phyloP scores from a whole-genome alignment of 768 basidiomycete genomes.

The Galerina marginata region DNA sequence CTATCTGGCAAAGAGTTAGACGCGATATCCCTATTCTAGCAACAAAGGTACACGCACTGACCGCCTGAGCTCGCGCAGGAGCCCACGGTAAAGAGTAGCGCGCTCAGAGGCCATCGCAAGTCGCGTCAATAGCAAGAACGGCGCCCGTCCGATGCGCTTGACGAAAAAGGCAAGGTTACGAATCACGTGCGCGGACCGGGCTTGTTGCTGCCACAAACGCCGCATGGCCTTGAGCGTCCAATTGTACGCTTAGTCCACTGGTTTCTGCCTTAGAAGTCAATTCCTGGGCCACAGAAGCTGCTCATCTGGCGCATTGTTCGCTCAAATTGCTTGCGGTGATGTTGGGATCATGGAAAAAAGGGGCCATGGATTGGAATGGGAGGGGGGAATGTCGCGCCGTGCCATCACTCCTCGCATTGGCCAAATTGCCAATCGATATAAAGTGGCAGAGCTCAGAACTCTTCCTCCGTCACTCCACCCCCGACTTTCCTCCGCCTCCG shows the following conservation, averaged over 20 bases:
- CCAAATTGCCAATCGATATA: constrained; percentile 19
- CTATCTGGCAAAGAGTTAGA: constrained; percentile 16
- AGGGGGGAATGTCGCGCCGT: background rate
- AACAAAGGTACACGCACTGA: constrained; percentile 43
- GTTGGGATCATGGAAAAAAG: background rate
- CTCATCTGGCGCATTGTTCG: too few species aligned
- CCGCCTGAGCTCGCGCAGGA: constrained; percentile 59
- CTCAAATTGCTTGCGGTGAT: too few species aligned
- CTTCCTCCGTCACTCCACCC: background rate
- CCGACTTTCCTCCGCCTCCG: background rate
- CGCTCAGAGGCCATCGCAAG: constrained; percentile 36
- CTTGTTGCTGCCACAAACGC: too few species aligned
- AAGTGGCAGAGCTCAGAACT: constrained; percentile 7
- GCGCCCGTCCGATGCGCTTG: too few species aligned
- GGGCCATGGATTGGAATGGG: background rate
- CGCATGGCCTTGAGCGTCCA: too few species aligned
- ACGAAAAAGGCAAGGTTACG: too few species aligned
- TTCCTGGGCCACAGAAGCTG: too few species aligned
- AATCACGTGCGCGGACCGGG: too few species aligned
- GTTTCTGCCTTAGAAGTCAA: too few species aligned
- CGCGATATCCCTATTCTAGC: background rate
- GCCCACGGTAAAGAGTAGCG: constrained; percentile 49
- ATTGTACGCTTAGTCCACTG: too few species aligned
- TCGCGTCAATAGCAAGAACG: background rate
- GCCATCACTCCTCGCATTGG: constrained; percentile 2